Percentiles rank a stretch among this genome's conserved stretches.
These are phyloP conservation scores for Dothistroma pini DNA, from an alignment of 2,329 filamentous ascomycete genomes.

Conservation along the genomic window DNA sequence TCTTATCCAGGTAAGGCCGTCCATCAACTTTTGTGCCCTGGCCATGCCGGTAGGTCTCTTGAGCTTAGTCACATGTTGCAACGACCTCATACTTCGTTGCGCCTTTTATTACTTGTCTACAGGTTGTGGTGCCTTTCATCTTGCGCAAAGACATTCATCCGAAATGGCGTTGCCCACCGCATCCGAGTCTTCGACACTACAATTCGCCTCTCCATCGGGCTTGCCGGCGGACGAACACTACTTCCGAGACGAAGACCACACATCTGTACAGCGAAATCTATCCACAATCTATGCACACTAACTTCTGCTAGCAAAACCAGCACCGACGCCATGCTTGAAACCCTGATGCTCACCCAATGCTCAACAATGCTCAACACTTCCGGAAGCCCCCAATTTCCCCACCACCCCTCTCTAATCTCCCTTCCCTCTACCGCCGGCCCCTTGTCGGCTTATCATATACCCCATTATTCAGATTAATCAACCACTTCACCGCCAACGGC, in stretches of 20 bases:
- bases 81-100: background rate
- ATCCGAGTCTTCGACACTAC: too few species aligned
- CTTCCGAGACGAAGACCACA: too few species aligned
- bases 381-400: background rate
- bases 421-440: background rate
- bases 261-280: too few species aligned
- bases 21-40: background rate
- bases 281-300: too few species aligned
- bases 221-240: too few species aligned
- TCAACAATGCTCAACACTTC: background rate
- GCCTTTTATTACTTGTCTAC: background rate
- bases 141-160: background rate
- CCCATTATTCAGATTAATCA: conserved; percentile 14
- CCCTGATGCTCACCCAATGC: background rate
- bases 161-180: too few species aligned
- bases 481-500: conserved; percentile 16
- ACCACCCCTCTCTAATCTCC: background rate
- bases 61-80: background rate
- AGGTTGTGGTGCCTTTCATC: background rate
- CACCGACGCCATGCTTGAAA: too few species aligned
- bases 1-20: background rate
- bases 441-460: conserved; percentile 9
- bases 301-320: too few species aligned
- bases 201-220: background rate
- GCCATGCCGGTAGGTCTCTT: background rate